Conservation (phyloP, 768 basidiomycete genomes). For the Suillus weaverae region DNA sequence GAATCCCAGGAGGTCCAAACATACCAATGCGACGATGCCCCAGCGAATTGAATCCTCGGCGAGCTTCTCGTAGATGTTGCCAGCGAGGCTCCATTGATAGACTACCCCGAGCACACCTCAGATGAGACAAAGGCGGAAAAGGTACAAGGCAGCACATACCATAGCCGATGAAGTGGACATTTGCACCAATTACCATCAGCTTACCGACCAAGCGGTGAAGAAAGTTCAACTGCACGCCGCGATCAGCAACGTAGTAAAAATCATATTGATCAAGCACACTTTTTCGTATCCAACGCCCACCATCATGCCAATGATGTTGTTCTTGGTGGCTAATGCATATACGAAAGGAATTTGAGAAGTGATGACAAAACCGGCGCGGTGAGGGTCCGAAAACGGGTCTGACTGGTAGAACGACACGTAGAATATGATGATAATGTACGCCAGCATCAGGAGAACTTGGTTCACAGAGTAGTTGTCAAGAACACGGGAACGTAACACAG, state of each 20-base stretch:
- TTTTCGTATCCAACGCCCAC: slow-evolving; percentile 49
- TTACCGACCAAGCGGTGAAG: slow-evolving; percentile 55
- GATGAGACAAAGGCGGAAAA: background rate
- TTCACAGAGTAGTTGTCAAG: slow-evolving; percentile 38
- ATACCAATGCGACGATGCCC: slow-evolving; percentile 36
- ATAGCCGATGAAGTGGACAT: slow-evolving; percentile 44
- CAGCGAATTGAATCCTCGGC: slow-evolving; percentile 21
- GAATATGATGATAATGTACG: slow-evolving; percentile 38
- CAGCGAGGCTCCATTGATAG: slow-evolving; percentile 29
- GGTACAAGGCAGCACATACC: slow-evolving; percentile 25
- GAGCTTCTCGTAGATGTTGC: slow-evolving; percentile 14
- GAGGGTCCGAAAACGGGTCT: slow-evolving; percentile 35
- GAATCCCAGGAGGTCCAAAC: slow-evolving; percentile 38
- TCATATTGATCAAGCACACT: slow-evolving; percentile 27
- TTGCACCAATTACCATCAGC: slow-evolving; percentile 39
- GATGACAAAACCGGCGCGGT: slow-evolving; percentile 37
- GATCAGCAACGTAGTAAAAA: background rate
- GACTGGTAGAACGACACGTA: slow-evolving; percentile 37
- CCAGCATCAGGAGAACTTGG: slow-evolving; percentile 34
- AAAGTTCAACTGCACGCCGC: slow-evolving; percentile 44
- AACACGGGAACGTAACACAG: slow-evolving; percentile 34
- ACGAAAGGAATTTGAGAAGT: slow-evolving; percentile 48
- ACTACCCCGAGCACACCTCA: slow-evolving; percentile 17
- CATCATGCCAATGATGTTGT: slow-evolving; percentile 41
- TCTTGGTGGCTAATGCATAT: slow-evolving; percentile 48